Conservation (phyloP, 495 filamentous ascomycete genomes). For the Penicillium bovifimosum region DNA sequence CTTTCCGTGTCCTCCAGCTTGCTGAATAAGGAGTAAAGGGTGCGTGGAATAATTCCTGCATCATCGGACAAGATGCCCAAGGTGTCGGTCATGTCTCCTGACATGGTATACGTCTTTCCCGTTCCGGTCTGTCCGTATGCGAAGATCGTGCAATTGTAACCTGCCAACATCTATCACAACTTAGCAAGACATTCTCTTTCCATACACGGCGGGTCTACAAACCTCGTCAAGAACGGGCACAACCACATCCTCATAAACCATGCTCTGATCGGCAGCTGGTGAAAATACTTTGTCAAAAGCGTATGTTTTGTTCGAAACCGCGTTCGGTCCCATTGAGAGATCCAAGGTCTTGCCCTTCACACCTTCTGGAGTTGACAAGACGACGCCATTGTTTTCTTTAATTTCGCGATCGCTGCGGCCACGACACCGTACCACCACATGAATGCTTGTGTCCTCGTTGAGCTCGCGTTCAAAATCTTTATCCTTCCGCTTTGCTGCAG, state of each 20-base stretch:
- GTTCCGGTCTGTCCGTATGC: slow-evolving; percentile 98
- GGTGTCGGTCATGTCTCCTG: slow-evolving; percentile 88
- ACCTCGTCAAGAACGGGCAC: slow-evolving; percentile 89
- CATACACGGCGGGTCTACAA: slow-evolving; percentile 14
- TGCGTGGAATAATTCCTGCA: slow-evolving; percentile 90
- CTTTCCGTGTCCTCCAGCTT: slow-evolving; percentile 82
- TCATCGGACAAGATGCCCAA: slow-evolving; percentile 80
- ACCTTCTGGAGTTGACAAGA: slow-evolving; percentile 72
- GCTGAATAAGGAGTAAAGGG: slow-evolving; percentile 76
- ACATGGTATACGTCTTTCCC: slow-evolving; percentile 99
- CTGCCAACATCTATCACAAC: slow-evolving; percentile 69
- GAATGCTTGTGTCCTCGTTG: slow-evolving; percentile 87
- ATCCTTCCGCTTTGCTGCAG: slow-evolving; percentile 69
- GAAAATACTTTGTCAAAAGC: slow-evolving; percentile 97
- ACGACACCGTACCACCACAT: slow-evolving; percentile 91
- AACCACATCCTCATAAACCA: slow-evolving; percentile 92
- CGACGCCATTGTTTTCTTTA: slow-evolving; percentile 86
- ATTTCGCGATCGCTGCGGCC: slow-evolving; percentile 90
- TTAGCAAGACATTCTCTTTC: slow-evolving; percentile 7
- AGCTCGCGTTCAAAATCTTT: slow-evolving; percentile 71
- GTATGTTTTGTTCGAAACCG: slow-evolving; percentile 92
- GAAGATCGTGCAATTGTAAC: slow-evolving; percentile 99
- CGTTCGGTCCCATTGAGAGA: slow-evolving; percentile 86
- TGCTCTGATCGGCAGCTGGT: slow-evolving; percentile 84
- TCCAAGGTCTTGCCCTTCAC: slow-evolving; percentile 77